phyloP scores from a whole-genome alignment of 306 rosid genomes.

The Pachyrhizus erosus region DNA sequence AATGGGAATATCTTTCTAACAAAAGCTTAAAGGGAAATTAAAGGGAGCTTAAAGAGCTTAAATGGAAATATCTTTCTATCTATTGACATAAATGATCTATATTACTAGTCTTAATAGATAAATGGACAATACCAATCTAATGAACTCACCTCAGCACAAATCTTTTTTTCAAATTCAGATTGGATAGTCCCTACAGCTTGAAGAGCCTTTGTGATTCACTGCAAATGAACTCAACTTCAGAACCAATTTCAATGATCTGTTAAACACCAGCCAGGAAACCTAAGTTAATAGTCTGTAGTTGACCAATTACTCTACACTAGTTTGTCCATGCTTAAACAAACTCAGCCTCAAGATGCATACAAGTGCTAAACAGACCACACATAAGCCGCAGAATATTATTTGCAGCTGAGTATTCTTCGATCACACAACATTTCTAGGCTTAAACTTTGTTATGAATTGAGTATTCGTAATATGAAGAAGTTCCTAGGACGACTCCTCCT shows the following conservation, averaged over 20 bases:
- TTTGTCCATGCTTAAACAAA: background rate
- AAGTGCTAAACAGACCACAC: too few species aligned
- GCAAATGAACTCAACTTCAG: background rate
- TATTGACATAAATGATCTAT: background rate
- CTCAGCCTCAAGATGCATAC: background rate
- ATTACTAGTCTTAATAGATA: background rate
- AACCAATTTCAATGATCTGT: background rate
- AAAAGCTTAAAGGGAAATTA: background rate
- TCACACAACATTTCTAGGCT: background rate
- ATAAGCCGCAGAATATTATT: too few species aligned
- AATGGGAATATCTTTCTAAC: background rate
- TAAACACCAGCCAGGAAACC: background rate
- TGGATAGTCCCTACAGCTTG: conserved; percentile 97
- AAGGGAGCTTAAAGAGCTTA: background rate
- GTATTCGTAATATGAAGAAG: too few species aligned
- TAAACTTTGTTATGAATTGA: background rate
- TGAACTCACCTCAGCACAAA: conserved; percentile 86
- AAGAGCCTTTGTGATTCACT: conserved; percentile 70
- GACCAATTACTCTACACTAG: background rate
- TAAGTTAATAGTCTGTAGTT: background rate
- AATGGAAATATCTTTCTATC: background rate
- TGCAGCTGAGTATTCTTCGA: background rate
- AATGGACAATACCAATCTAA: background rate
- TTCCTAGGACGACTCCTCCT: too few species aligned
- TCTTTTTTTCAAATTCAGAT: conserved; percentile 87